phyloP scores from a whole-genome alignment of 768 basidiomycete species.

The Podaxis sp. region DNA sequence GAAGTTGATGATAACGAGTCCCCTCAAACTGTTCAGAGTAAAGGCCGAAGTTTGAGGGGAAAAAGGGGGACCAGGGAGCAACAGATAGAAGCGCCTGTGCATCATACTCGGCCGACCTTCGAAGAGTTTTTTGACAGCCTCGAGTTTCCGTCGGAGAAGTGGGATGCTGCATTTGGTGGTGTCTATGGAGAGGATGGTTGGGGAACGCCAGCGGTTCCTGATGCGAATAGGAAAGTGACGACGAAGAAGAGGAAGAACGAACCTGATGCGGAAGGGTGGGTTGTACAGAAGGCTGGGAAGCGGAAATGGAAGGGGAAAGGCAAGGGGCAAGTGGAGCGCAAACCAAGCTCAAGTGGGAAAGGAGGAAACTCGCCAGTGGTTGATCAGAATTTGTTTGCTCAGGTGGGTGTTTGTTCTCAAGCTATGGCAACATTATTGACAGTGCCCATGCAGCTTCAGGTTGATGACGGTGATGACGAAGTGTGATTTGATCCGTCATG shows the following conservation, averaged over 20 bases:
- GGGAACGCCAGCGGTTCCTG: background rate
- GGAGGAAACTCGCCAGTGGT: background rate
- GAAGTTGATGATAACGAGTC: background rate
- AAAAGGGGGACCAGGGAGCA: background rate
- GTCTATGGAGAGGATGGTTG: conserved; percentile 5
- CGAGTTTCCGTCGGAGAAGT: background rate
- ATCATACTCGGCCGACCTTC: background rate
- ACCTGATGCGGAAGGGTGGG: conserved; percentile 3
- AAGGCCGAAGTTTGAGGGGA: background rate
- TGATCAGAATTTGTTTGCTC: conserved; percentile 7
- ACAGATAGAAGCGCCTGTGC: background rate
- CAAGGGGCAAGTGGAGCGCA: background rate
- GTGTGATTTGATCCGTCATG: background rate
- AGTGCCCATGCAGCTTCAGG: background rate
- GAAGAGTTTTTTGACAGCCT: conserved; percentile 12
- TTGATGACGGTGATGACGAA: conserved; percentile 4
- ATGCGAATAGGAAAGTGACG: background rate
- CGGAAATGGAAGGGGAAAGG: background rate
- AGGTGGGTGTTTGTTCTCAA: background rate
- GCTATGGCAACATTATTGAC: background rate
- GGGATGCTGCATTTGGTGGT: background rate
- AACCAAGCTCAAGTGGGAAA: background rate
- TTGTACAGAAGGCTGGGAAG: background rate
- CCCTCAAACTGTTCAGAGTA: background rate
- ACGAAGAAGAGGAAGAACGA: background rate